Base-by-base conservation (phyloP, 305 asterid genomes). In the Lippia alba region DNA sequence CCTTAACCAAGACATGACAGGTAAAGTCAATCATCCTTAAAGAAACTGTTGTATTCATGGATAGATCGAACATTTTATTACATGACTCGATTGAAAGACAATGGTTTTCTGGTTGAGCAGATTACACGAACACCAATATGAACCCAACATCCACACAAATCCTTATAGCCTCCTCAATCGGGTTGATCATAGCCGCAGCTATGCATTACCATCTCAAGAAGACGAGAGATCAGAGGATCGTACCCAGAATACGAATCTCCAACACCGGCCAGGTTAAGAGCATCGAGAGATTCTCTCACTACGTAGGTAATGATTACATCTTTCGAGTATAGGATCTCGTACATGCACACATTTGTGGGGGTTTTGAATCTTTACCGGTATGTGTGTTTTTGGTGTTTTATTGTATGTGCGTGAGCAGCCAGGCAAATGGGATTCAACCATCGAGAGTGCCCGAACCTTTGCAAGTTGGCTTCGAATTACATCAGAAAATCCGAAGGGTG, bases 351-450 rank as follows among this genome's bases (percentile, higher is more conserved):
- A 24, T 24, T 24, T 24, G 30, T 24, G 30, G 30, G 30, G 30
- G 30, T 24, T 24, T 24, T 3, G 30, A 24, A 24, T 24, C 30
- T 24, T 24, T 24, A 24, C 30, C 30, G 3, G 30, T 24, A 24
- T 12, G 55, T 49, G 6, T 3, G 24, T 34, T 6, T 4, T 46
- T 62, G 16, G 44, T 24, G 15, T 34, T 36, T 78, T 67, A 62
- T 12, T 64, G 69, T 58, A 72, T 49, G 67, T 54, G 32, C 45
- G 41, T 36, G 64, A 80, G 88, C 96, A 94, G 99, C 97, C 5
- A 83, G 99, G 66, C 98, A 91, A 53, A 88, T 94, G 91, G 98
- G 97, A 70, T 91, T 94, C 76, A 68, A 75, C 16, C 96, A 94
- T 57, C 87, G 78, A 74, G 81, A 88, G 66, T 94, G 98, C 61